These are phyloP conservation scores for Cladosporium velox DNA, from an alignment of 2,329 filamentous ascomycete genomes.

Conservation along the genomic window DNA sequence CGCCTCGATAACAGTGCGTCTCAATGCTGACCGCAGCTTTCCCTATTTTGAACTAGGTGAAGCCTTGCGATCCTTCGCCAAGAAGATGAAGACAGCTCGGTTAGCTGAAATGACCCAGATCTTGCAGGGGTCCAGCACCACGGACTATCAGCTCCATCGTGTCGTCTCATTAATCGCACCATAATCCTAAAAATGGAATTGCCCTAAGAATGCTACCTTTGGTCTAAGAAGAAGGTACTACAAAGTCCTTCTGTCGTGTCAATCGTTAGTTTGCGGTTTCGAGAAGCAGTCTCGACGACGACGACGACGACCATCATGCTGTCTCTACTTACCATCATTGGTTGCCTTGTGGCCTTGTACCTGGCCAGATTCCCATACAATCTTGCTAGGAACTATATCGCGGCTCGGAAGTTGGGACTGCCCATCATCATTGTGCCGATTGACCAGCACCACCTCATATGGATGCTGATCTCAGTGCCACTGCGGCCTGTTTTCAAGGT, in stretches of 20 bases:
- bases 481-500: constrained; percentile 23
- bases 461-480: constrained; percentile 31
- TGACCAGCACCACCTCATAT: constrained; percentile 33
- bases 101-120: neutral
- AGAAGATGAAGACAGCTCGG: neutral
- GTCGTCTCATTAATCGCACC: neutral
- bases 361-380: constrained; percentile 27
- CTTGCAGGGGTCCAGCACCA: neutral
- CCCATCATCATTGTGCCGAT: constrained; percentile 33
- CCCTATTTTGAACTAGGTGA: neutral
- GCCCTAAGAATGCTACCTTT: neutral
- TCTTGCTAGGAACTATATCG: constrained; percentile 29
- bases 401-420: constrained; percentile 29
- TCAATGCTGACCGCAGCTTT: neutral
- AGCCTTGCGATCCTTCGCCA: constrained; percentile 5
- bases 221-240: neutral
- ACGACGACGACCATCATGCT: constrained; percentile 24
- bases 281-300: neutral
- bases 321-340: constrained; percentile 25
- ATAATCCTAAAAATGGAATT: neutral
- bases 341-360: constrained; percentile 25
- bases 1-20: neutral
- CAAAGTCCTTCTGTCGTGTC: neutral
- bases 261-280: neutral
- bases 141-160: neutral